These are phyloP conservation scores for Willaertia magna DNA, from an alignment of 208 protist genomes.

Conservation along the genomic window DNA sequence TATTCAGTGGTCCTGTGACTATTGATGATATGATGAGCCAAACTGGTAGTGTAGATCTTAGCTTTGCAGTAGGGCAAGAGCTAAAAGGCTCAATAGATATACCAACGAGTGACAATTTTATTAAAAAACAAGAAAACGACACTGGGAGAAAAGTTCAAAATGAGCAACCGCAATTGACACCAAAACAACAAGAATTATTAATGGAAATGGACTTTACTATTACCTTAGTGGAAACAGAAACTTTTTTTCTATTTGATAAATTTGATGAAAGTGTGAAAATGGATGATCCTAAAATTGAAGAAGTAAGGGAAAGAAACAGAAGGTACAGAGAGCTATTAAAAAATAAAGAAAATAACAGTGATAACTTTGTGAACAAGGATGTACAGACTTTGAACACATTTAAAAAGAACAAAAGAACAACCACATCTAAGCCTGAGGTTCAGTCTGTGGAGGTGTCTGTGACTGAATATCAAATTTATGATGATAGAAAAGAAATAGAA, in stretches of 20 bases:
- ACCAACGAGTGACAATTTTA: not conserved
- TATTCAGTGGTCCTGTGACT: not conserved
- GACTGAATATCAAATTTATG: not conserved
- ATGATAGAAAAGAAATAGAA: not conserved
- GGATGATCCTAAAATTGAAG: not conserved
- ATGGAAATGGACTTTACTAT: conserved; percentile 40
- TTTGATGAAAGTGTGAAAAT: conserved; percentile 46
- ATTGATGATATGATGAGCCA: not conserved
- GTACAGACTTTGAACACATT: conserved; percentile 1
- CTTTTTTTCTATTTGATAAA: conserved; percentile 60
- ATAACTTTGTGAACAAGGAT: not conserved
- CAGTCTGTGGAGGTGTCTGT: not conserved
- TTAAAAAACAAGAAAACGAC: not conserved
- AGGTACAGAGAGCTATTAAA: not conserved
- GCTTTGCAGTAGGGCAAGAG: not conserved
- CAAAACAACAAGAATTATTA: not conserved
- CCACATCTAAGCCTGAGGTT: not conserved
- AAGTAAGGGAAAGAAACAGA: not conserved
- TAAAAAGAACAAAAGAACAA: not conserved
- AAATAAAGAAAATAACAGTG: not conserved
- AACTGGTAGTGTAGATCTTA: not conserved
- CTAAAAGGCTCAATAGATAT: not conserved
- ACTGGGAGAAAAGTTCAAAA: no score
- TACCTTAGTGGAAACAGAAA: conserved; percentile 58
- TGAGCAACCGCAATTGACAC: not conserved